Conservation (phyloP, 495 filamentous ascomycete species). For the Pyrenula massariospora region DNA sequence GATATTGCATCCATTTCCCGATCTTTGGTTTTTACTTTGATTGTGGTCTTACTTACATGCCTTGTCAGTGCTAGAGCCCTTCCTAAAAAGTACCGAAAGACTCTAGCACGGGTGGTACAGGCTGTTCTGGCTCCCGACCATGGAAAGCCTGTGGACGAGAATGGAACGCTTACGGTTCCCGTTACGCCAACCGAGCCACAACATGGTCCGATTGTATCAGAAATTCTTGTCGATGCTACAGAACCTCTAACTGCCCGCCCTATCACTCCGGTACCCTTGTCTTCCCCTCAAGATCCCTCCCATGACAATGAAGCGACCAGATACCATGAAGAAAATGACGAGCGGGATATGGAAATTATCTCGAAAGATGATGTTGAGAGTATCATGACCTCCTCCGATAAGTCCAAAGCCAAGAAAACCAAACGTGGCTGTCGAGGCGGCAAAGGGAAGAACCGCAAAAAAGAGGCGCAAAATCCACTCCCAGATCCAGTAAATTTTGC, state of each 20-base stretch:
- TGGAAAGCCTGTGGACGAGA: not conserved
- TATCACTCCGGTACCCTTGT: not conserved
- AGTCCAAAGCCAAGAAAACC: not conserved
- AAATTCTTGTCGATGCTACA: not conserved
- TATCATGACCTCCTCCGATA: not conserved
- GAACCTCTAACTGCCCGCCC: not conserved
- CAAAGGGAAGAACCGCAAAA: not conserved
- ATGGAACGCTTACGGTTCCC: not conserved
- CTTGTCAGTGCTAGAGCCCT: not conserved
- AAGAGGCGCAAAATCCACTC: not conserved
- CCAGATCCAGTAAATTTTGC: not conserved
- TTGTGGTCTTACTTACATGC: not conserved
- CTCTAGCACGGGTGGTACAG: not conserved
- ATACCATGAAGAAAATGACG: not conserved
- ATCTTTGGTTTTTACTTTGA: not conserved
- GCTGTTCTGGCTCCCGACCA: not conserved
- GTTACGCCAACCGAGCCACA: not conserved
- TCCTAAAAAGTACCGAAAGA: not conserved
- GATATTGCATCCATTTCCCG: not conserved
- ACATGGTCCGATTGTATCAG: not conserved
- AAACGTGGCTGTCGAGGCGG: not conserved
- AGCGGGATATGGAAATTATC: not conserved
- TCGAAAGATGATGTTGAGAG: not conserved
- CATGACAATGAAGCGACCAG: too few species aligned
- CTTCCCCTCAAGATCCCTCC: too few species aligned